Conservation (phyloP, 2,329 filamentous ascomycete genomes). For the Diplocarpon rosae region DNA sequence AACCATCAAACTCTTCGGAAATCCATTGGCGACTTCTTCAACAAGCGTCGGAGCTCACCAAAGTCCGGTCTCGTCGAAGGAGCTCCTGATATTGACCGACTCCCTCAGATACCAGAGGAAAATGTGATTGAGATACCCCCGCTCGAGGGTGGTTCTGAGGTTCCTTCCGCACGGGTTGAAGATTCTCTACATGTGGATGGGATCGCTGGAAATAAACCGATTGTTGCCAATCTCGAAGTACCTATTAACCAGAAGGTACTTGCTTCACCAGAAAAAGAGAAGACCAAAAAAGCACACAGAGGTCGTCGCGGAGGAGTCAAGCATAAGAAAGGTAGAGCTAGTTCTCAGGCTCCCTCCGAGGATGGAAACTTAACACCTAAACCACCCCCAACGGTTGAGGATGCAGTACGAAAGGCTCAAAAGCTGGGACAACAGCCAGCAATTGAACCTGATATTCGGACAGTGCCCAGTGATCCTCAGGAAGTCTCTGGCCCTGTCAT, state of each 20-base stretch:
- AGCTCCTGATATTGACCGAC: background rate
- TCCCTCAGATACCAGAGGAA: conserved; percentile 6
- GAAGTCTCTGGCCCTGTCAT: conserved; percentile 49
- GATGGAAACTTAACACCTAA: conserved; percentile 5
- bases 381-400: conserved; percentile 42
- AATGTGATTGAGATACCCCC: conserved; percentile 5
- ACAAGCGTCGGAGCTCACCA: background rate
- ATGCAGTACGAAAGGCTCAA: conserved; percentile 45
- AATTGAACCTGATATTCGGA: conserved; percentile 52
- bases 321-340: conserved; percentile 43
- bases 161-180: background rate
- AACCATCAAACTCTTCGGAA: conserved; percentile 20
- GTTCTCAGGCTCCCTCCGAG: conserved; percentile 31
- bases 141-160: conserved; percentile 4
- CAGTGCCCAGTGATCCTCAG: conserved; percentile 44
- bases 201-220: too few relatives aligned
- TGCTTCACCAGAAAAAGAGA: conserved; percentile 33
- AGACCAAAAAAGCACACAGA: conserved; percentile 57
- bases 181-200: background rate
- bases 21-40: conserved; percentile 25
- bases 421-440: conserved; percentile 41
- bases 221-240: background rate
- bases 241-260: conserved; percentile 21
- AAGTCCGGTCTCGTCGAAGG: background rate
- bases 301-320: conserved; percentile 63